Percentiles rank a stretch among this genome's conserved stretches.
These are phyloP conservation scores for Rhodotorula babjevae DNA, from an alignment of 768 basidiomycete genomes.

Conservation along the genomic window DNA sequence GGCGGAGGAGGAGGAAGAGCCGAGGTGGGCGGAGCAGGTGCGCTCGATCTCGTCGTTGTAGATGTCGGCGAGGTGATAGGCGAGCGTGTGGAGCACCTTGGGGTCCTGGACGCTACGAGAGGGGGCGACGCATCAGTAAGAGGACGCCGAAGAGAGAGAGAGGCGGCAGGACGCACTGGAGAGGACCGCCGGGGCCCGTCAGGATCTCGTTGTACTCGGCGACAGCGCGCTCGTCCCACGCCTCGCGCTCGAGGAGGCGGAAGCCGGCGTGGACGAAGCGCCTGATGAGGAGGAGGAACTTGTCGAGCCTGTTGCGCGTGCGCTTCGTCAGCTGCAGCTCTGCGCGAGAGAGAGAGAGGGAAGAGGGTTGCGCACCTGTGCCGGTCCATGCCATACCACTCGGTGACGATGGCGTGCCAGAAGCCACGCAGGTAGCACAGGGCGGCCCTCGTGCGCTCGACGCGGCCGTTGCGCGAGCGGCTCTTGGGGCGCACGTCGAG, in stretches of 20 bases:
- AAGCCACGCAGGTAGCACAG: constrained; percentile 79
- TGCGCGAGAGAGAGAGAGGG: neutral
- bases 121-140: neutral
- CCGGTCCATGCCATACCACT: constrained; percentile 90
- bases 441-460: constrained; percentile 49
- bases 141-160: neutral
- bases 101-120: constrained; percentile 58
- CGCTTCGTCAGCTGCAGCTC: neutral
- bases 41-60: constrained; percentile 84
- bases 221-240: constrained; percentile 62
- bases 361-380: constrained; percentile 59
- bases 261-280: constrained; percentile 82
- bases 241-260: constrained; percentile 63
- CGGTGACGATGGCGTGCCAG: constrained; percentile 81
- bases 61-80: constrained; percentile 82
- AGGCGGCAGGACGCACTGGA: constrained; percentile 58
- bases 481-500: constrained; percentile 57
- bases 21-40: constrained; percentile 16
- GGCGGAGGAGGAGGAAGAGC: neutral
- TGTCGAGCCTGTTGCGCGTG: constrained; percentile 68
- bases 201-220: constrained; percentile 67
- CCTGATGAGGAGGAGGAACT: constrained; percentile 91
- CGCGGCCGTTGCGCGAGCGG: constrained; percentile 26
- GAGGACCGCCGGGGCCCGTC: constrained; percentile 63
- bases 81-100: constrained; percentile 69